phyloP scores from a whole-genome alignment of 169 alveolate genomes.

The Babesia ovata region DNA sequence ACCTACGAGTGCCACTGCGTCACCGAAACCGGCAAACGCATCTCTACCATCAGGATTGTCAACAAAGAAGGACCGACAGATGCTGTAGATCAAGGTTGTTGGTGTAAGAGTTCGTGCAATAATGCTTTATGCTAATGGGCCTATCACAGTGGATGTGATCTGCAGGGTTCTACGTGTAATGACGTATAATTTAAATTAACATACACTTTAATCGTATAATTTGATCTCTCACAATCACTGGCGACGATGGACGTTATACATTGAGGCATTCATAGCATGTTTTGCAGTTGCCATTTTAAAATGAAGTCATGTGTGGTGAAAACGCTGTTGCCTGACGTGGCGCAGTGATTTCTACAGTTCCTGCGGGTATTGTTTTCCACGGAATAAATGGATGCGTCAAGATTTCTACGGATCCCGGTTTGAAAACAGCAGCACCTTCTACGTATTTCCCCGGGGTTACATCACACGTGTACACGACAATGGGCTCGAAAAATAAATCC shows the following conservation, averaged over 20 bases:
- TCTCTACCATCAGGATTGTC: background rate
- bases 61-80: too few relatives aligned
- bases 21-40: slow-evolving; percentile 5
- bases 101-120: too few relatives aligned
- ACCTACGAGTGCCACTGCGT: slow-evolving; percentile 19
- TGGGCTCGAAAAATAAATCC: slow-evolving; percentile 31
- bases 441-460: slow-evolving; percentile 40
- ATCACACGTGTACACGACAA: slow-evolving; percentile 39
- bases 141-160: too few relatives aligned
- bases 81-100: too few relatives aligned
- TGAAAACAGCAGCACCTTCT: slow-evolving; percentile 29
- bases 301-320: background rate
- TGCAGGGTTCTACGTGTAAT: too few relatives aligned
- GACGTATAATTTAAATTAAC: too few relatives aligned
- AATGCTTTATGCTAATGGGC: too few relatives aligned
- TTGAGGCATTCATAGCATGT: too few relatives aligned
- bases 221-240: too few relatives aligned
- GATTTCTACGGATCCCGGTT: slow-evolving; percentile 23
- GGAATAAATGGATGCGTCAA: slow-evolving; percentile 53
- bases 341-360: slow-evolving; percentile 22
- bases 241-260: too few relatives aligned
- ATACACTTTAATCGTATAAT: too few relatives aligned
- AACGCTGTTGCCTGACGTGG: slow-evolving; percentile 28
- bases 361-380: slow-evolving; percentile 33
- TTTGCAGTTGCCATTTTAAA: too few relatives aligned